Evolutionary conservation across 371 early-diverging fungal species (phyloP).

Genomic region (Mortierella sp.): DNA sequence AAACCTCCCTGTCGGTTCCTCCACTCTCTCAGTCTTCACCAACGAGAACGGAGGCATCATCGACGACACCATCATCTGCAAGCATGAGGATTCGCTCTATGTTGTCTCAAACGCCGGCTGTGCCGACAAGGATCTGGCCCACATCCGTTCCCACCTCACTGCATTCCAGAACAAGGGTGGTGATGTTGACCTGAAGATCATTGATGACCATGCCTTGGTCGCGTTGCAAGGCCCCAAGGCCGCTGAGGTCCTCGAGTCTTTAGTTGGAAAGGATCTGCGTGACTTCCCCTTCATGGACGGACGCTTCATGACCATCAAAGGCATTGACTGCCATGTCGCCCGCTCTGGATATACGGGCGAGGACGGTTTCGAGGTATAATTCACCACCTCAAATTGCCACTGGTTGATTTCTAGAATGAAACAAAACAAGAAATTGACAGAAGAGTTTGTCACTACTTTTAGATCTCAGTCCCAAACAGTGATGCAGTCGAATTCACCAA

Average conservation of each 20-base stretch:
- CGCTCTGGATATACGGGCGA: conserved; percentile 99
- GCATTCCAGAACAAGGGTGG: conserved; percentile 88
- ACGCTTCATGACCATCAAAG: conserved; percentile 76
- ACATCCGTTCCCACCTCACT: conserved; percentile 81
- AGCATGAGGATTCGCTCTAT: conserved; percentile 84
- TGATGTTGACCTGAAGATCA: conserved; percentile 85
- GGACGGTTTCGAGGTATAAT: conserved; percentile 96
- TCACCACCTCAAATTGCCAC: too few species aligned
- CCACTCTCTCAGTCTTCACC: conserved; percentile 93
- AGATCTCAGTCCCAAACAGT: conserved; percentile 86
- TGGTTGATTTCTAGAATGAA: too few species aligned
- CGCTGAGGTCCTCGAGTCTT: conserved; percentile 65
- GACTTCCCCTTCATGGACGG: conserved; percentile 93
- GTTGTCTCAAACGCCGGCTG: conserved; percentile 98
- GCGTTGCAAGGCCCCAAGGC: conserved; percentile 92
- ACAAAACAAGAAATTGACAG: too few species aligned
- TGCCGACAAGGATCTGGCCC: conserved; percentile 94
- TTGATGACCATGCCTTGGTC: conserved; percentile 87
- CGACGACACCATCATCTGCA: conserved; percentile 97
- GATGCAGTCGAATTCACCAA: conserved; percentile 78
- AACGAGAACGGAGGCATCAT: conserved; percentile 97
- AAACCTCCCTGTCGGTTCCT: conserved; percentile 80
- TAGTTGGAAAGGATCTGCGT: conserved; percentile 66
- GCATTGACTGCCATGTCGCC: conserved; percentile 88
- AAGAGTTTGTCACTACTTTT: not conserved